Conservation (phyloP, 306 rosid genomes). For the Astragalus glycyphyllos region DNA sequence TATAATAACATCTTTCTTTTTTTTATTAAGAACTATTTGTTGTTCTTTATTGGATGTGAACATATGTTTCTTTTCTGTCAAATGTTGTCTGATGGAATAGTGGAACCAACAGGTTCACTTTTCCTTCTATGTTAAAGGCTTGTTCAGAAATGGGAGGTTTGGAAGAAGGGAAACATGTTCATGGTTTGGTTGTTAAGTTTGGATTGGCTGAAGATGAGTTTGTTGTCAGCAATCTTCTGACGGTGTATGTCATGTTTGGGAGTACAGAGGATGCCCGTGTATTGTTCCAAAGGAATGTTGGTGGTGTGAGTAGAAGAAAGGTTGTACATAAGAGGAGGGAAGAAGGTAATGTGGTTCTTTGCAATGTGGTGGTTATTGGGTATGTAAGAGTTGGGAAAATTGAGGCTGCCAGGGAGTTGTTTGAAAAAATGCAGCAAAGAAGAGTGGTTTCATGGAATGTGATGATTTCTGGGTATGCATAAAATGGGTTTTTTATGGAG, state of each 20-base stretch:
- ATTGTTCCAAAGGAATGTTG: constrained; percentile 58
- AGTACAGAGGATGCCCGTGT: constrained; percentile 59
- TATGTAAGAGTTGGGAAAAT: constrained; percentile 63
- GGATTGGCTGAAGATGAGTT: constrained; percentile 69
- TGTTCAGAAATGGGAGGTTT: constrained; percentile 57
- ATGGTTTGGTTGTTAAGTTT: constrained; percentile 69
- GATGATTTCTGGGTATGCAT: constrained; percentile 75
- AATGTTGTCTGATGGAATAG: constrained; percentile 61
- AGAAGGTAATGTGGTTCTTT: constrained; percentile 72
- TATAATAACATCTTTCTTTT: too few relatives aligned
- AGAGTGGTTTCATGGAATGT: constrained; percentile 83
- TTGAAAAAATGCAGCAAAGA: constrained; percentile 65
- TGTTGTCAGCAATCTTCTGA: constrained; percentile 65
- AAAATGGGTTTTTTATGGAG: constrained; percentile 48
- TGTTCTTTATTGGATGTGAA: too few relatives aligned
- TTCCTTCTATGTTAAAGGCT: constrained; percentile 79
- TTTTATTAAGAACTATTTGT: not conserved
- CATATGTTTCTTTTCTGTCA: constrained; percentile 48
- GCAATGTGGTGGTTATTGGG: constrained; percentile 74
- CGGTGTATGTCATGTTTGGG: constrained; percentile 77
- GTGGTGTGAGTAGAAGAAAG: constrained; percentile 33
- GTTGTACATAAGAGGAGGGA: constrained; percentile 49
- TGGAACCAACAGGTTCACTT: constrained; percentile 68
- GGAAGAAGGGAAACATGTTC: constrained; percentile 70
- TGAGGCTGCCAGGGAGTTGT: constrained; percentile 55